Conservation (phyloP, 768 basidiomycete species). For the Erythrobasidium yunnanense region DNA sequence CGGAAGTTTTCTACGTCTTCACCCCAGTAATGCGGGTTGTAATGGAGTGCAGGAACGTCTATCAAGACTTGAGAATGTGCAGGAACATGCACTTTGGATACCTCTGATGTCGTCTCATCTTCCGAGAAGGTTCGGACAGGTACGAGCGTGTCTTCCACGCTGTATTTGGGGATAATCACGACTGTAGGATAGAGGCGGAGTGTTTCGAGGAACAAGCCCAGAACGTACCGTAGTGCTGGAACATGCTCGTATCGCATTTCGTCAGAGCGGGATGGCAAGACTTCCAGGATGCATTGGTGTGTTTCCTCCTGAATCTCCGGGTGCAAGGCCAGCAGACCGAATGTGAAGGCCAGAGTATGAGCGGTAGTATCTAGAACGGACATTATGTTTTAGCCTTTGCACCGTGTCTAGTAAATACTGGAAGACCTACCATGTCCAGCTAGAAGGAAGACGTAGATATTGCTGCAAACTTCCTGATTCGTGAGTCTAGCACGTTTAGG, state of each 20-base stretch:
- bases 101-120: not conserved
- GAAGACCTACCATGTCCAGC: constrained; percentile 36
- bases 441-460: constrained; percentile 37
- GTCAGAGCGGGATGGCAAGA: constrained; percentile 14
- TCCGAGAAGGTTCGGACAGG: constrained; percentile 16
- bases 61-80: constrained; percentile 10
- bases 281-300: constrained; percentile 21
- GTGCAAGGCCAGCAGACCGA: constrained; percentile 38
- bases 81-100: not conserved
- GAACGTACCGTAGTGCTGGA: constrained; percentile 5
- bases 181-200: constrained; percentile 29
- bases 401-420: not conserved
- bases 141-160: constrained; percentile 24
- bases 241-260: not conserved
- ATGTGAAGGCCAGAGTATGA: constrained; percentile 33
- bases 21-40: constrained; percentile 17
- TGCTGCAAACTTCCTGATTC: constrained; percentile 24
- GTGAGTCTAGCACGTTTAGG: not conserved
- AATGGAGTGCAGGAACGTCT: constrained; percentile 19
- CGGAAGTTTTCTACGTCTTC: constrained; percentile 2
- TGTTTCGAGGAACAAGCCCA: constrained; percentile 31
- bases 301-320: constrained; percentile 34
- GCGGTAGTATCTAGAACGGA: constrained; percentile 37
- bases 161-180: constrained; percentile 29
- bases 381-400: not conserved